Evolutionary conservation across 139 green algal genomes (phyloP).

Genomic region (Picochlorum costavermella): DNA sequence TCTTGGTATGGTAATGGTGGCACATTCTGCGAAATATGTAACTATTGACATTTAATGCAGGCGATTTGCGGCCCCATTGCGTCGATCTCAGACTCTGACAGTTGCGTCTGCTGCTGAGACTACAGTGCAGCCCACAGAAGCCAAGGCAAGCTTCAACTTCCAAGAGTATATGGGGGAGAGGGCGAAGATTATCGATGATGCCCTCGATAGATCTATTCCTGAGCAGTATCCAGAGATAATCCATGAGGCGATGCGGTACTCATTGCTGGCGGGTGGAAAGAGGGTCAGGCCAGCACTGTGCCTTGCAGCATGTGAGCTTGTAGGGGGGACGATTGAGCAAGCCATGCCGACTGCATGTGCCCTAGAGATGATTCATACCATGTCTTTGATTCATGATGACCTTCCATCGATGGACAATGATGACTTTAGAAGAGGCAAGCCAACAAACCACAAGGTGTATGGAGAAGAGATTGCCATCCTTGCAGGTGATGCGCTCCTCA

Average conservation of each 20-base stretch:
- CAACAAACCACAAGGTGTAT: conserved; percentile 95
- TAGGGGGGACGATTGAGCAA: conserved; percentile 65
- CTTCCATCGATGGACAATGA: conserved; percentile 98
- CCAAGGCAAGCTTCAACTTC: conserved; percentile 65
- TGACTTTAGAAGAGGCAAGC: conserved; percentile 87
- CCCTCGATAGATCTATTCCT: conserved; percentile 70
- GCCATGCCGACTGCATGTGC: conserved; percentile 91
- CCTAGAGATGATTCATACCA: conserved; percentile 99
- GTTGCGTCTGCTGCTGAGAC: background rate
- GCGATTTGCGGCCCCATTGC: background rate
- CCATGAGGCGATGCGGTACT: conserved; percentile 93
- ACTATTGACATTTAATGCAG: too few species aligned
- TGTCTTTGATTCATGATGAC: conserved; percentile 75
- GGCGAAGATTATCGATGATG: conserved; percentile 65
- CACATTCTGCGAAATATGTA: too few species aligned
- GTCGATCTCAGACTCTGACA: background rate
- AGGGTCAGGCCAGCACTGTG: conserved; percentile 87
- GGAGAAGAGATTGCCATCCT: conserved; percentile 97
- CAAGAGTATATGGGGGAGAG: conserved; percentile 66
- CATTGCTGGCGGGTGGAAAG: conserved; percentile 90
- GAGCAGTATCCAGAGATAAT: conserved; percentile 81
- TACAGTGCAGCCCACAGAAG: background rate
- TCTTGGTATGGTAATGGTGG: too few species aligned
- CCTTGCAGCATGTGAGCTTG: conserved; percentile 90
- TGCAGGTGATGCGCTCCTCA: conserved; percentile 90